phyloP scores from a whole-genome alignment of 768 basidiomycete species.

The Lactarius hatsudake region DNA sequence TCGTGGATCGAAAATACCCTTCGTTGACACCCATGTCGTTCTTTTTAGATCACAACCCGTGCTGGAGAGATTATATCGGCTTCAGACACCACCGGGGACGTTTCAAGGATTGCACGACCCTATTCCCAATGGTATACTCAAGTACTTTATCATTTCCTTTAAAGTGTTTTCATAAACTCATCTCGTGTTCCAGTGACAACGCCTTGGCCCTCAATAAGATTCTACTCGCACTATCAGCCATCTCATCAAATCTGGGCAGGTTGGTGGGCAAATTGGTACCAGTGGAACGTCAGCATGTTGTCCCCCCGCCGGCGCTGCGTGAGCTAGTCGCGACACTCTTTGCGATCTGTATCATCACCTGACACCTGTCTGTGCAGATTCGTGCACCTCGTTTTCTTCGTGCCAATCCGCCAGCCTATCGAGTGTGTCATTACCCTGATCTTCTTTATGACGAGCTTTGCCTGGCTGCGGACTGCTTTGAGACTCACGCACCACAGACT shows the following conservation, averaged over 20 bases:
- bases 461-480: slow-evolving; percentile 3
- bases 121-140: background rate
- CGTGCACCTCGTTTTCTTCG: background rate
- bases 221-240: too few relatives aligned
- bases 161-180: background rate
- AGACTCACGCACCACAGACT: background rate
- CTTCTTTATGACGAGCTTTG: slow-evolving; percentile 5
- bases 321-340: slow-evolving; percentile 1
- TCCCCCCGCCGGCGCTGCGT: slow-evolving; percentile 2
- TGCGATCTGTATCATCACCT: background rate
- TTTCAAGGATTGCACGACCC: background rate
- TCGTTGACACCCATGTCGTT: background rate
- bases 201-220: too few relatives aligned
- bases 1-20: background rate
- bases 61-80: background rate
- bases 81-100: background rate
- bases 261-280: background rate
- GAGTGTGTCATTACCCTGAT: background rate
- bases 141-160: background rate
- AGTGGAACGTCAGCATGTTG: background rate
- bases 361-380: background rate
- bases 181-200: too few relatives aligned
- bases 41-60: background rate
- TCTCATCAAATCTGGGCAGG: background rate
- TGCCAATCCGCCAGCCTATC: background rate